Evolutionary conservation across 2,329 filamentous ascomycete genomes (phyloP).

Genomic region (Monilinia aucupariae): DNA sequence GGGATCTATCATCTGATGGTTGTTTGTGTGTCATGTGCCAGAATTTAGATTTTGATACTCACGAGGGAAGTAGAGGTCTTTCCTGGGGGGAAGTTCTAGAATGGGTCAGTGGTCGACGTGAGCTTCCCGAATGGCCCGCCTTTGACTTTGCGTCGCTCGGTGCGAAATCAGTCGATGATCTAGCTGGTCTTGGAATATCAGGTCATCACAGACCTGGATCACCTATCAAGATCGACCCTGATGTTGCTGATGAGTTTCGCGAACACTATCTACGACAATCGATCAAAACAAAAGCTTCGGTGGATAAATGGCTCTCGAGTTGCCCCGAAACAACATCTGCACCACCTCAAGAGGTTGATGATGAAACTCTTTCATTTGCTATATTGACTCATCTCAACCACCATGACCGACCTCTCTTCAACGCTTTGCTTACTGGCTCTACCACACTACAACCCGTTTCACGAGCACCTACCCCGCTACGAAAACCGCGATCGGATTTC

Average conservation of each 20-base stretch:
- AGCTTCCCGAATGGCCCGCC: constrained; percentile 83
- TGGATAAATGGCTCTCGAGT: constrained; percentile 82
- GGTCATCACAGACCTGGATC: constrained; percentile 49
- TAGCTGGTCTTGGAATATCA: constrained; percentile 50
- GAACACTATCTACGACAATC: constrained; percentile 90
- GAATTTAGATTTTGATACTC: constrained; percentile 43
- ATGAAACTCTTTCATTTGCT: constrained; percentile 88
- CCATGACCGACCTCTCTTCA: constrained; percentile 74
- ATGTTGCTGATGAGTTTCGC: constrained; percentile 87
- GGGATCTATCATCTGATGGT: constrained; percentile 82
- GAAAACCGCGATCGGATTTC: constrained; percentile 63
- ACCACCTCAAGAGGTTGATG: constrained; percentile 83
- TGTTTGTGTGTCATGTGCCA: constrained; percentile 81
- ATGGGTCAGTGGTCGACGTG: constrained; percentile 80
- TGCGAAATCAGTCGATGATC: constrained; percentile 54
- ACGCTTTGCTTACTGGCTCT: constrained; percentile 64
- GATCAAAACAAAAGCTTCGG: constrained; percentile 84
- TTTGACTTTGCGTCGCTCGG: constrained; percentile 66
- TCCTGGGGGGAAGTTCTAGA: constrained; percentile 96
- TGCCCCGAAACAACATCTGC: constrained; percentile 66
- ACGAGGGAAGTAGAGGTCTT: constrained; percentile 58
- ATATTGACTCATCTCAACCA: constrained; percentile 81
- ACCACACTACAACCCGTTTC: constrained; percentile 48
- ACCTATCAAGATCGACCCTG: constrained; percentile 75
- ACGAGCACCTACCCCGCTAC: constrained; percentile 64